Conservation (phyloP, 768 basidiomycete genomes). For the Melanogaster broomeanus region DNA sequence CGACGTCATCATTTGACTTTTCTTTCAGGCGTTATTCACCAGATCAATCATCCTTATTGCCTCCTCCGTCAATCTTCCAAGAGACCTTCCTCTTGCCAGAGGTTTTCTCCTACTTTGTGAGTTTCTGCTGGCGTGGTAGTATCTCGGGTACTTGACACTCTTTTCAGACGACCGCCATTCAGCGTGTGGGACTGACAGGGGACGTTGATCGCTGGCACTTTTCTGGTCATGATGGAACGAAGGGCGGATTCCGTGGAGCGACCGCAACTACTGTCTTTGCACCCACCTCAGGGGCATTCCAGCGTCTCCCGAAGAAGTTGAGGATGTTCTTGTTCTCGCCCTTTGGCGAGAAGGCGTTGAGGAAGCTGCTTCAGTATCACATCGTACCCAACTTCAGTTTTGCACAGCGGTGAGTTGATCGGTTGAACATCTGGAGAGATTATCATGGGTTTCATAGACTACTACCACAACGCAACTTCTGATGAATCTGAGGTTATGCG, state of each 20-base stretch:
- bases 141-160: neutral
- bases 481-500: neutral
- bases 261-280: conserved; percentile 55
- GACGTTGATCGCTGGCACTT: conserved; percentile 48
- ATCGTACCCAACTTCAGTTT: conserved; percentile 48
- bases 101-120: conserved; percentile 51
- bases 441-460: conserved; percentile 2
- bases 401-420: conserved; percentile 48
- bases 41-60: conserved; percentile 56
- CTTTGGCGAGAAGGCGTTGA: conserved; percentile 49
- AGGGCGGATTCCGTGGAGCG: conserved; percentile 44
- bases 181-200: conserved; percentile 48
- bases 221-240: conserved; percentile 35
- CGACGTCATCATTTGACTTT: neutral
- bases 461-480: conserved; percentile 10
- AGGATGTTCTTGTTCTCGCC: conserved; percentile 61
- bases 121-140: conserved; percentile 6
- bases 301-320: conserved; percentile 50
- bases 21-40: conserved; percentile 49
- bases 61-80: conserved; percentile 53
- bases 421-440: neutral
- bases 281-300: conserved; percentile 52
- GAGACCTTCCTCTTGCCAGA: conserved; percentile 44
- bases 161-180: conserved; percentile 55
- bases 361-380: conserved; percentile 61